Evolutionary conservation across 2,329 filamentous ascomycete species (phyloP).

Genomic region (Tolypocladium nubicola): DNA sequence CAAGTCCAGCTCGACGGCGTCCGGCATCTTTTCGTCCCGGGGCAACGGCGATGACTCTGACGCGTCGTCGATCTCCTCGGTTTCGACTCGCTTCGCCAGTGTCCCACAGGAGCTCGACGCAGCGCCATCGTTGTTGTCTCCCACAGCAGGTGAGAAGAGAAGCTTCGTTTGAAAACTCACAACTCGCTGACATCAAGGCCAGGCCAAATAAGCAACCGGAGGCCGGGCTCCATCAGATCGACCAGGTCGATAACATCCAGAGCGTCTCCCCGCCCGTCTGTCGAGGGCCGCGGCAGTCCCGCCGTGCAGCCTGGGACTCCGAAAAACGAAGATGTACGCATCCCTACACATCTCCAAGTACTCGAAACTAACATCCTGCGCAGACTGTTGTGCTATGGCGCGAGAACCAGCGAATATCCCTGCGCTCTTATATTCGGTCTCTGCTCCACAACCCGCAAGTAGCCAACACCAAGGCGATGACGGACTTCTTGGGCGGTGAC

Average conservation of each 20-base stretch:
- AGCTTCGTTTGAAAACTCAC: not conserved
- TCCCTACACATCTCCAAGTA: not conserved
- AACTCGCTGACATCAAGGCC: not conserved
- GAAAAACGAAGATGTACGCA: slow-evolving; percentile 15
- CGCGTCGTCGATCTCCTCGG: slow-evolving; percentile 69
- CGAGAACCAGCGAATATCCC: slow-evolving; percentile 82
- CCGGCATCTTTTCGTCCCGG: slow-evolving; percentile 42
- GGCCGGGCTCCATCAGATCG: slow-evolving; percentile 20
- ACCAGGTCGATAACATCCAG: slow-evolving; percentile 17
- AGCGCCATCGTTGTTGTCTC: slow-evolving; percentile 16
- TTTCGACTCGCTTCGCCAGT: slow-evolving; percentile 55
- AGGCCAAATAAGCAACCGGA: slow-evolving; percentile 3
- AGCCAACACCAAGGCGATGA: slow-evolving; percentile 71
- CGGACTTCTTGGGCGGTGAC: slow-evolving; percentile 69
- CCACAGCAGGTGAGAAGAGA: slow-evolving; percentile 6
- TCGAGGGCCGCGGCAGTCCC: slow-evolving; percentile 19
- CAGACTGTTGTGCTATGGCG: slow-evolving; percentile 59
- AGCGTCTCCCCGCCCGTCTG: slow-evolving; percentile 19
- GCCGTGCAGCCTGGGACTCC: slow-evolving; percentile 8
- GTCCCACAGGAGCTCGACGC: slow-evolving; percentile 11
- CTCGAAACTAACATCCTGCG: slow-evolving; percentile 12
- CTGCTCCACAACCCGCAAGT: slow-evolving; percentile 77
- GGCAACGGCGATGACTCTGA: slow-evolving; percentile 57
- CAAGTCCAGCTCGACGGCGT: slow-evolving; percentile 62
- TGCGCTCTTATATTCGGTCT: slow-evolving; percentile 82